Evolutionary conservation across 176 grass and related monocot species (phyloP), one percentile per base, ranked within the genome.

Genomic region (Oropetium thomaeum): DNA sequence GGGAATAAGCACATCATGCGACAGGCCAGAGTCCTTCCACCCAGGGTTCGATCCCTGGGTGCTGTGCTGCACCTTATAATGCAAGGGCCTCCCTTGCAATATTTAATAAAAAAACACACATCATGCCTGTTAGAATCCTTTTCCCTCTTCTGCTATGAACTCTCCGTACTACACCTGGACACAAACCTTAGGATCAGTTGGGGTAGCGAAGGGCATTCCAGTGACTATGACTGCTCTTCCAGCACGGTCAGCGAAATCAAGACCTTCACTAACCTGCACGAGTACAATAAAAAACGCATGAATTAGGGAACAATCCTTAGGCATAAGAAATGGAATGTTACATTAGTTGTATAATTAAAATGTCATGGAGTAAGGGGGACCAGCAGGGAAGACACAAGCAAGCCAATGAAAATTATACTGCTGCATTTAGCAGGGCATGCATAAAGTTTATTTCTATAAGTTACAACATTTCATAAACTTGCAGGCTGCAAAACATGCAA

Each of bases 181-280:
- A 65, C 43, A 88, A 74, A 97, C 94, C 90, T 97, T 93, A 58
- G 90, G 88, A 82, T 97, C 95, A 47, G 74, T 97, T 45, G 83
- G 80, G 47, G 83, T 85, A 77, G 95, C 88, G 10, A 97, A 97
- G 44, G 94, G 95, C 90, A 97, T 85, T 86, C 95, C 95, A 52
- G 86, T 93, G 75, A 97, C 82, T 75, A 97, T 81, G 27, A 97
- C 95, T 79, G 95, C 95, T 87, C 95, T 87, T 57, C 95, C 95
- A 79, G 90, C 90, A 80, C 79, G 90, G 63, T 97, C 95, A 81
- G 90, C 95, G 89, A 97, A 97, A 97, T 97, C 95, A 91, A 97
- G 95, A 70, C 95, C 90, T 75, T 93, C 95, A 49, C 95, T 97
- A 77, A 97, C 94, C 94, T 97, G 80, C 49, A 75, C 20, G 53